These are phyloP conservation scores for Vigna nakashimae DNA, from an alignment of 306 rosid species.

Conservation along the genomic window DNA sequence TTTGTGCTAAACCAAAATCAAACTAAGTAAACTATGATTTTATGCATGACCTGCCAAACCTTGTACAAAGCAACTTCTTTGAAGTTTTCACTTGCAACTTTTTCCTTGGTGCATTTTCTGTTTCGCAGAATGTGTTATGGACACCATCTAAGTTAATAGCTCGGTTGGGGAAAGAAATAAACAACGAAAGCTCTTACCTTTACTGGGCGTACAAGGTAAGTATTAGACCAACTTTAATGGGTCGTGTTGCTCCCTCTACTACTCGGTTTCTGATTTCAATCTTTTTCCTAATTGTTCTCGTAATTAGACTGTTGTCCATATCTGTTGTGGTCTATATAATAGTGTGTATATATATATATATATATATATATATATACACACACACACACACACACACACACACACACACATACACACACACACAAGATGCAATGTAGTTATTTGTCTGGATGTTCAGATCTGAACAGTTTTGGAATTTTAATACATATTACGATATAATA, in stretches of 20 bases:
- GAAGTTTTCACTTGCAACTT: not conserved
- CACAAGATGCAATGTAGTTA: not conserved
- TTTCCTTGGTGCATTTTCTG: not conserved
- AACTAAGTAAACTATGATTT: not conserved
- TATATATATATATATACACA: too few species aligned
- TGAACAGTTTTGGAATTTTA: conserved; percentile 1
- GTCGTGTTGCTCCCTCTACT: conserved; percentile 12
- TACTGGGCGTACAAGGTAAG: conserved; percentile 94
- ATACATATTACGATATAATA: not conserved
- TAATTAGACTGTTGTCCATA: conserved; percentile 4
- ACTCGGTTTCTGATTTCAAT: conserved; percentile 29
- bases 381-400: not conserved
- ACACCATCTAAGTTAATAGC: conserved; percentile 85
- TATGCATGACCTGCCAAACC: not conserved
- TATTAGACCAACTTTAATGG: conserved; percentile 29
- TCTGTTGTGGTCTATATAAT: conserved; percentile 5
- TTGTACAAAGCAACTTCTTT: not conserved
- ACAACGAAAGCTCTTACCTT: conserved; percentile 81
- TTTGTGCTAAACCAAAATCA: conserved; percentile 3
- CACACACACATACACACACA: not conserved
- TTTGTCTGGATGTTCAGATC: conserved; percentile 10
- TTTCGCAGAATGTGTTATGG: conserved; percentile 74
- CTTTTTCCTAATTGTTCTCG: not conserved
- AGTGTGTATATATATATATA: too few species aligned
- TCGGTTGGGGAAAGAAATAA: conserved; percentile 91